Conservation (phyloP, 192 early-diverging fungal genomes). For the Allomyces macrogynus region DNA sequence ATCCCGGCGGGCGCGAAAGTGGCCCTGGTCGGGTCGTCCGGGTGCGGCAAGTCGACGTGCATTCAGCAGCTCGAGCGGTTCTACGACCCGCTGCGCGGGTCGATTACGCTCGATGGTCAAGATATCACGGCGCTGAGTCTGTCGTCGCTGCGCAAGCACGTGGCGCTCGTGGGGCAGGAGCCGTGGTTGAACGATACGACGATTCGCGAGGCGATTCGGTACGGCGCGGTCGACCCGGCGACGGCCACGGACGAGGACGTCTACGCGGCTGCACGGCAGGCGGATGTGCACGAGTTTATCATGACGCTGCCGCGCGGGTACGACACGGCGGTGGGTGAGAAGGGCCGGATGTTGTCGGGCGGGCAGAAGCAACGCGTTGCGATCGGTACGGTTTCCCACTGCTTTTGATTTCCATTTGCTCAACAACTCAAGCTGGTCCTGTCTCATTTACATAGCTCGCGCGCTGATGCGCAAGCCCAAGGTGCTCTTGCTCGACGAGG, state of each 20-base stretch:
- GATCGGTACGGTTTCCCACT: slow-evolving; percentile 20
- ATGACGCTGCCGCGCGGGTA: slow-evolving; percentile 19
- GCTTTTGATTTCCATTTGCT: too few species aligned
- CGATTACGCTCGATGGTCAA: neutral
- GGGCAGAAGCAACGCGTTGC: slow-evolving; percentile 70
- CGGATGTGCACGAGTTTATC: slow-evolving; percentile 37
- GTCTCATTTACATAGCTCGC: too few species aligned
- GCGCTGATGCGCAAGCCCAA: slow-evolving; percentile 71
- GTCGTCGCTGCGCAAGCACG: slow-evolving; percentile 5
- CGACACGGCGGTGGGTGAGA: slow-evolving; percentile 20
- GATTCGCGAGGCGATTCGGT: slow-evolving; percentile 17
- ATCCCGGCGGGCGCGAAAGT: slow-evolving; percentile 1
- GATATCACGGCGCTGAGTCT: neutral
- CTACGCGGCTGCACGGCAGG: slow-evolving; percentile 15
- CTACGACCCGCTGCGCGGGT: slow-evolving; percentile 7
- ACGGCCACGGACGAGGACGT: slow-evolving; percentile 53
- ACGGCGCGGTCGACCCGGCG: slow-evolving; percentile 12
- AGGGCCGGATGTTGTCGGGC: slow-evolving; percentile 36
- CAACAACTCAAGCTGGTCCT: too few species aligned
- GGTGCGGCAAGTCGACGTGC: slow-evolving; percentile 10
- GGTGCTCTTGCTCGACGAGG: slow-evolving; percentile 68
- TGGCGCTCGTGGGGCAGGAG: slow-evolving; percentile 6
- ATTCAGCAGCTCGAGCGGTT: slow-evolving; percentile 16
- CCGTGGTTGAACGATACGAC: slow-evolving; percentile 8
- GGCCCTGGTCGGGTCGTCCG: slow-evolving; percentile 1